A percentile compares a stretch with the other conserved stretches of the same genome.
Evolutionary conservation across 768 basidiomycete species (phyloP).

Genomic region (Rubroboletus satanas): DNA sequence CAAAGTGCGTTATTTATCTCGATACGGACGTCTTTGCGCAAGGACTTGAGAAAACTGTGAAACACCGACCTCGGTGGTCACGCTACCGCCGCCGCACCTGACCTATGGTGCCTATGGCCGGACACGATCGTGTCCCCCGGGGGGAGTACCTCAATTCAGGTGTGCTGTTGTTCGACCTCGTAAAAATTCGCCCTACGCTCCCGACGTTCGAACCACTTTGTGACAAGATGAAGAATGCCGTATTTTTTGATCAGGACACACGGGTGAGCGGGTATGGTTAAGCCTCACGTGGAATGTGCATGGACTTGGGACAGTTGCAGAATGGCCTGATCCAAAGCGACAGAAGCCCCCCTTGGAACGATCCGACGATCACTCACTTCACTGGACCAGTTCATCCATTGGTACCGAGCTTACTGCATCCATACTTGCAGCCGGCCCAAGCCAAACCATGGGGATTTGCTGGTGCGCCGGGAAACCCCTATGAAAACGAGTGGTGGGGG

Average conservation of each 20-base stretch:
- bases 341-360: neutral
- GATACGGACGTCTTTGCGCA: neutral
- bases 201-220: neutral
- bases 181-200: neutral
- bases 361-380: neutral
- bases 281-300: neutral
- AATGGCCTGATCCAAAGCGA: neutral
- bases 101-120: neutral
- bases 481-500: constrained; percentile 43
- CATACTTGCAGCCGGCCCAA: neutral
- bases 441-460: constrained; percentile 54
- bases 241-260: neutral
- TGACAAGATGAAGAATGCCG: neutral
- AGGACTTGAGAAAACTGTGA: neutral
- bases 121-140: neutral
- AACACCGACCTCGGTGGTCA: neutral
- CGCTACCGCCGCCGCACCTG: neutral
- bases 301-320: neutral
- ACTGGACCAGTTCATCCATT: neutral
- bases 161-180: neutral
- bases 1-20: neutral
- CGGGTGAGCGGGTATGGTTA: neutral
- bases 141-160: neutral
- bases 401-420: neutral
- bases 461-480: constrained; percentile 48